Evolutionary conservation across 2,329 filamentous ascomycete species (phyloP).

Genomic region (Aspergillus fijiensis): DNA sequence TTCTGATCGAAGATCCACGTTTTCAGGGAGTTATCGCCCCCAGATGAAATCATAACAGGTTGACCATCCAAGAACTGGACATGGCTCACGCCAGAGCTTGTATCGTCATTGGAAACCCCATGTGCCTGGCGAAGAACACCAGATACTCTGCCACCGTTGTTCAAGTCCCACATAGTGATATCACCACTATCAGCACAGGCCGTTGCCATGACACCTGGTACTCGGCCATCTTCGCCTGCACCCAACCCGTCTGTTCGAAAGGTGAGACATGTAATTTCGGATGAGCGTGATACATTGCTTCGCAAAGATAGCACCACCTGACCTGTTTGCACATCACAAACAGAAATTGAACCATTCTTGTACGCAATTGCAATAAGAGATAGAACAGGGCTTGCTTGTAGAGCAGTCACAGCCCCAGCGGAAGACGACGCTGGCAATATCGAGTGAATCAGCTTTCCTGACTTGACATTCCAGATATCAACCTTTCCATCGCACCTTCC

Average conservation of each 20-base stretch:
- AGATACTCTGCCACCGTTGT: conserved; percentile 80
- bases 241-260: conserved; percentile 89
- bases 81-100: conserved; percentile 74
- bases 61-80: conserved; percentile 88
- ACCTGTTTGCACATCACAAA: conserved; percentile 80
- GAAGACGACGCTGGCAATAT: conserved; percentile 72
- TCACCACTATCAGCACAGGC: conserved; percentile 77
- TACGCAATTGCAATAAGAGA: conserved; percentile 88
- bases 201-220: conserved; percentile 91
- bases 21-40: conserved; percentile 88
- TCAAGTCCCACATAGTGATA: conserved; percentile 94
- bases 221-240: conserved; percentile 80
- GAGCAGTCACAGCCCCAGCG: conserved; percentile 78
- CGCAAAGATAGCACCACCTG: conserved; percentile 69
- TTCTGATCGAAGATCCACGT: conserved; percentile 96
- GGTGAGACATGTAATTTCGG: conserved; percentile 74
- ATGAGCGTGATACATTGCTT: conserved; percentile 60
- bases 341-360: conserved; percentile 70
- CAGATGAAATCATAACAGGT: conserved; percentile 84
- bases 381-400: conserved; percentile 80
- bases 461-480: conserved; percentile 97
- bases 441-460: conserved; percentile 85
- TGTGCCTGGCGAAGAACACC: conserved; percentile 87
- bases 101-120: conserved; percentile 57
- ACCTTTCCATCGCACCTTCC: conserved; percentile 84